A percentile compares a stretch with the other conserved stretches of the same genome.
These are phyloP conservation scores for Cyclospora cayetanensis DNA, from an alignment of 169 alveolate genomes.

Conservation along the genomic window DNA sequence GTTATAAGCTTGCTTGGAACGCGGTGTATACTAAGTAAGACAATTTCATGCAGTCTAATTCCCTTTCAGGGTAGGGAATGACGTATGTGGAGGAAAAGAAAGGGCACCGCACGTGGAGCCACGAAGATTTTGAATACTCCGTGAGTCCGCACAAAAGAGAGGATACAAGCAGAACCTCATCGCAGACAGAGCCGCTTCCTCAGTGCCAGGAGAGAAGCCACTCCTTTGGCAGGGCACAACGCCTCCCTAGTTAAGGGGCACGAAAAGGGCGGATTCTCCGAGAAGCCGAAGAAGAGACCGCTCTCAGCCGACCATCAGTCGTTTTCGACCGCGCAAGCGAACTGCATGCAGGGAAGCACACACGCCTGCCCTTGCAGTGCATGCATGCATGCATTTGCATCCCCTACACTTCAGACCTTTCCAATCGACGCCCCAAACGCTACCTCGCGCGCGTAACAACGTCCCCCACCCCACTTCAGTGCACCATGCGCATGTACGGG, in stretches of 20 bases:
- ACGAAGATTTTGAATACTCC: not conserved
- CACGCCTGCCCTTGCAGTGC: not conserved
- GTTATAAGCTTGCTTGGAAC: too few species aligned
- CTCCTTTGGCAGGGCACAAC: not conserved
- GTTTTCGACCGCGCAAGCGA: slow-evolving; percentile 67
- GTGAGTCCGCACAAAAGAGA: not conserved
- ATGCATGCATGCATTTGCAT: not conserved
- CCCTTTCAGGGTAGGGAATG: too few species aligned
- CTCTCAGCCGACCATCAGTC: slow-evolving; percentile 62
- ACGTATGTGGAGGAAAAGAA: too few species aligned
- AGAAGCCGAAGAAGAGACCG: not conserved
- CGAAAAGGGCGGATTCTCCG: not conserved
- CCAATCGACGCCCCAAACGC: not conserved
- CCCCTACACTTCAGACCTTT: not conserved
- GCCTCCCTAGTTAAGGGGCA: not conserved
- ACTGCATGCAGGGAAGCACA: not conserved
- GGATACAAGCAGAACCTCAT: not conserved
- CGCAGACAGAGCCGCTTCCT: not conserved
- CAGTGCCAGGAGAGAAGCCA: not conserved
- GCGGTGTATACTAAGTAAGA: too few species aligned
- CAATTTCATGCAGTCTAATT: too few species aligned
- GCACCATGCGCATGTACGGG: not conserved
- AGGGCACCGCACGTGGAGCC: too few species aligned
- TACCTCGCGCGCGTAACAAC: not conserved
- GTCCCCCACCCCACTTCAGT: not conserved